Evolutionary conservation across 164 flowering plant genomes (phyloP), one percentile per base, ranked within the genome.

Genomic region (Tetracentron sinense): DNA sequence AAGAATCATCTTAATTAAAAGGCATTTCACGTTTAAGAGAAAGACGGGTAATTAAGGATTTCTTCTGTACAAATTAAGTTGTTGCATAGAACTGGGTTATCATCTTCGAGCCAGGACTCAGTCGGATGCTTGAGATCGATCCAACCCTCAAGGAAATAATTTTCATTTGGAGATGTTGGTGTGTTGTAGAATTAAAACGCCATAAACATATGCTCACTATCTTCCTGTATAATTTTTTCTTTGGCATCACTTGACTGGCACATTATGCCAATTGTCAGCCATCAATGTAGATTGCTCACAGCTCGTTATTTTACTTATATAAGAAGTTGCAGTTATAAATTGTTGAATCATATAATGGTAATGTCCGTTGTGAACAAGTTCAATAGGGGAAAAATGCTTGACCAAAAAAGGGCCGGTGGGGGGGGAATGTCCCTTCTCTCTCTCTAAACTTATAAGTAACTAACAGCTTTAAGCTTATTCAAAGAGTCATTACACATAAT

Each of bases 1-100:
- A 77, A 65, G 66, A 69, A 60, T 52, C 80, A 67, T 33, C 65
- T 79, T 25, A 79, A 72, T 79, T 25, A 79, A 72, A 56, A 69
- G 60, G 63, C 83, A 72, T 72, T 72, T 76, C 61, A 48, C 73
- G 12, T 79, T 76, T 29, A 74, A 69, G 25, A 69, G 72, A 47
- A 73, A 64, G 65, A 30, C 48, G 16, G 68, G 75, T 38, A n/a
- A n/a, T n/a, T n/a, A 71, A 71, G 54, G 74, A 73, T 44, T 35
- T 66, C 11, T 68, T 74, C 42, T 44, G 69, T 56, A 38, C 63
- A 7, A 78, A n/a, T n/a, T n/a, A n/a, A 70, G 59, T 22, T 69
- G 42, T 78, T 72, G 54, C 65, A 68, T 12, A 65, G 63, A 57
- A 42, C 44, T n/a, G 72, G 81, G 5, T 71, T 75, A 62, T 69